These are phyloP conservation scores for Marasmius oreades DNA, from an alignment of 1,284 basidiomycete genomes.

Conservation along the genomic window DNA sequence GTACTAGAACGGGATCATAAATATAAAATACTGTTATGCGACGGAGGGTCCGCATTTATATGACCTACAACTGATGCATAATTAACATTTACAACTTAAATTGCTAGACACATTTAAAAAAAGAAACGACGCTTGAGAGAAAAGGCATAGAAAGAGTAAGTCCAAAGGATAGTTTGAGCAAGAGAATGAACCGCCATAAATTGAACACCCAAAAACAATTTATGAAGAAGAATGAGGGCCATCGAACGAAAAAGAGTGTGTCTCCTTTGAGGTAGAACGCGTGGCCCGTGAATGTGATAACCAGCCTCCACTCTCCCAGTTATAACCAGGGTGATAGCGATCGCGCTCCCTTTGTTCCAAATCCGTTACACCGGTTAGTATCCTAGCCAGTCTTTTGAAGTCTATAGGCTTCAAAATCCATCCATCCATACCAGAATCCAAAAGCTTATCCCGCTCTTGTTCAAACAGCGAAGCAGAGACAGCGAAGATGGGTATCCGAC, in stretches of 20 bases:
- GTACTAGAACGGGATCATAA: neutral
- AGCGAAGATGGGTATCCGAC: slow-evolving; percentile 78
- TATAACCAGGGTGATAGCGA: slow-evolving; percentile 54
- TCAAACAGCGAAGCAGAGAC: slow-evolving; percentile 79
- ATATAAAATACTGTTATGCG: slow-evolving; percentile 1
- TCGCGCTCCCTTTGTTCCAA: slow-evolving; percentile 47
- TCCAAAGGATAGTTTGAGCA: neutral
- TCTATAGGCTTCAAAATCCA: slow-evolving; percentile 89
- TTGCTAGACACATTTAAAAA: too few species aligned
- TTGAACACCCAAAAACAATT: neutral
- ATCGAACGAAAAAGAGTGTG: neutral
- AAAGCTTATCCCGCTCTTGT: slow-evolving; percentile 57
- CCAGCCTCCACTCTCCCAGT: slow-evolving; percentile 77
- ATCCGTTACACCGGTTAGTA: slow-evolving; percentile 63
- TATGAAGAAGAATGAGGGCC: neutral
- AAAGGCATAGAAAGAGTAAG: neutral
- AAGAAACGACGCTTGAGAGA: too few species aligned
- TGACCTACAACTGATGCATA: neutral
- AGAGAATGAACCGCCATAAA: neutral
- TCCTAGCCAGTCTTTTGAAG: slow-evolving; percentile 62
- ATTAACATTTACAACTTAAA: neutral
- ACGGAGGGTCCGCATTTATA: neutral
- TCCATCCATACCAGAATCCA: slow-evolving; percentile 69
- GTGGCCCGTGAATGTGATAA: slow-evolving; percentile 24
- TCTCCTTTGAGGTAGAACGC: neutral